Evolutionary conservation across 129 eudicot genomes (phyloP).

Genomic region (Daucus carota): DH1_v3.0 NC_030386.2:18559001-18559500

Average conservation of each 20-base stretch:
- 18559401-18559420: background rate
- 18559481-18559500: constrained; percentile 53
- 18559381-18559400: too few species aligned
- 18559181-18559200: constrained; percentile 61
- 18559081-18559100: constrained; percentile 65
- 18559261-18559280: too few species aligned
- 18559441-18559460: constrained; percentile 44
- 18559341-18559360: too few species aligned
- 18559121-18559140: constrained; percentile 36
- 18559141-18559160: constrained; percentile 68
- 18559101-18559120: constrained; percentile 57
- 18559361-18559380: too few species aligned
- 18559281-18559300: too few species aligned
- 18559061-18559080: constrained; percentile 70
- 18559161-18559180: constrained; percentile 66
- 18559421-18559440: background rate
- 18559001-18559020: constrained; percentile 54
- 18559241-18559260: too few species aligned
- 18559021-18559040: constrained; percentile 64
- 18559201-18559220: too few species aligned
- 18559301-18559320: too few species aligned
- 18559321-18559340: too few species aligned
- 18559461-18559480: constrained; percentile 89
- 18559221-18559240: too few species aligned
- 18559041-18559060: constrained; percentile 71